Conservation (phyloP, 495 filamentous ascomycete genomes). For the Pyronema omphalodes region DNA sequence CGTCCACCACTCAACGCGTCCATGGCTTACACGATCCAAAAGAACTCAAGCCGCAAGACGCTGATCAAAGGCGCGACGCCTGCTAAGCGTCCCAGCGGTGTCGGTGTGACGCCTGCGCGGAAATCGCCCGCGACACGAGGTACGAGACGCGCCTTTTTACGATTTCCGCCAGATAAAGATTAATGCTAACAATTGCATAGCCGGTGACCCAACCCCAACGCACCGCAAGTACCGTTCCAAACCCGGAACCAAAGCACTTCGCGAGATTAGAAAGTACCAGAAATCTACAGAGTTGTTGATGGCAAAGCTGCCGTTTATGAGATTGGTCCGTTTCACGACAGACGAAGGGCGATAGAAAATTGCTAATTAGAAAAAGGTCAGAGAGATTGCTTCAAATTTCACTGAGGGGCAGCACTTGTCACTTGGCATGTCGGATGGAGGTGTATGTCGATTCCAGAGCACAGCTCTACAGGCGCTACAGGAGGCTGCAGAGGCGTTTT, state of each 20-base stretch:
- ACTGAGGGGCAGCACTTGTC: constrained; percentile 28
- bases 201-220: neutral
- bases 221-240: constrained; percentile 33
- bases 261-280: constrained; percentile 52
- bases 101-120: too few relatives aligned
- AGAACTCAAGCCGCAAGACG: too few relatives aligned
- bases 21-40: too few relatives aligned
- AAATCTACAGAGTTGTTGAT: constrained; percentile 43
- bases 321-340: constrained; percentile 32
- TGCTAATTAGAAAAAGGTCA: constrained; percentile 33
- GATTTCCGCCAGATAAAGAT: too few relatives aligned
- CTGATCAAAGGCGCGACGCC: too few relatives aligned
- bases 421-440: constrained; percentile 30
- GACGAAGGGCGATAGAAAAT: neutral
- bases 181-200: neutral
- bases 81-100: too few relatives aligned
- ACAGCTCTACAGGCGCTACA: constrained; percentile 79
- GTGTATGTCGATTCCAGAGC: constrained; percentile 71
- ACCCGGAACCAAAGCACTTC: constrained; percentile 46
- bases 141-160: too few relatives aligned
- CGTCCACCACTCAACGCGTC: too few relatives aligned
- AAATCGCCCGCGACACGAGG: too few relatives aligned
- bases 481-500: constrained; percentile 76
- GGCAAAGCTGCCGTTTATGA: constrained; percentile 46
- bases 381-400: constrained; percentile 49